phyloP scores from a whole-genome alignment of 176 grass and related monocot genomes.

The Rhipidocladum racemiflorum region DNA sequence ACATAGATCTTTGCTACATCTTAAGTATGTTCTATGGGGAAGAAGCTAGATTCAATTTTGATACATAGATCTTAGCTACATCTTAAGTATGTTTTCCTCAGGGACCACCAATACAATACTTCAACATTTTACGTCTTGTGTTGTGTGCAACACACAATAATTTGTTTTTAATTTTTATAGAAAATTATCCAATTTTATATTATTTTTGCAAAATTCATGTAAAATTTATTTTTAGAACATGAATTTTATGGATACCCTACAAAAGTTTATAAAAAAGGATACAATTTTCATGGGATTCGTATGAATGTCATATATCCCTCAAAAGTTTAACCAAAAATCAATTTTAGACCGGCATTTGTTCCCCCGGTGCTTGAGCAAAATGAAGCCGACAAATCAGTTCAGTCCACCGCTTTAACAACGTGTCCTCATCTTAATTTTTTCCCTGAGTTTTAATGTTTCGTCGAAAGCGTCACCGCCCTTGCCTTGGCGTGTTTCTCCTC shows the following conservation, averaged over 20 bases:
- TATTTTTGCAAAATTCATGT: too few species aligned
- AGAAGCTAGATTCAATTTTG: not conserved
- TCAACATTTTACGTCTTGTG: too few species aligned
- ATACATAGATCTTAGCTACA: not conserved
- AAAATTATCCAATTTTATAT: too few species aligned
- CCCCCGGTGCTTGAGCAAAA: not conserved
- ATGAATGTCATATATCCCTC: not conserved
- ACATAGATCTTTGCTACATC: not conserved
- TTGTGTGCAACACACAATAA: too few species aligned
- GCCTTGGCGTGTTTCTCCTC: conserved; percentile 2
- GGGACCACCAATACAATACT: not conserved
- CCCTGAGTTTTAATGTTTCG: not conserved
- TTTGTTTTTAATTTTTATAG: too few species aligned
- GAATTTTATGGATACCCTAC: too few species aligned
- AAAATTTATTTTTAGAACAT: too few species aligned
- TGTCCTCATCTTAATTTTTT: not conserved
- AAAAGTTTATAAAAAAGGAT: too few species aligned
- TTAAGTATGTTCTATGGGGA: not conserved
- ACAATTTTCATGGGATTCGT: not conserved
- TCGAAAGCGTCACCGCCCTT: conserved; percentile 30
- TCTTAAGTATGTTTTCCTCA: not conserved
- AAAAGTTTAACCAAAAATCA: not conserved
- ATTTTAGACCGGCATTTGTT: not conserved
- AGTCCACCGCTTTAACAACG: conserved; percentile 9
- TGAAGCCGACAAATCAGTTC: not conserved